phyloP scores from a whole-genome alignment of 805 yeast genomes.

The Candida golubevii region DNA sequence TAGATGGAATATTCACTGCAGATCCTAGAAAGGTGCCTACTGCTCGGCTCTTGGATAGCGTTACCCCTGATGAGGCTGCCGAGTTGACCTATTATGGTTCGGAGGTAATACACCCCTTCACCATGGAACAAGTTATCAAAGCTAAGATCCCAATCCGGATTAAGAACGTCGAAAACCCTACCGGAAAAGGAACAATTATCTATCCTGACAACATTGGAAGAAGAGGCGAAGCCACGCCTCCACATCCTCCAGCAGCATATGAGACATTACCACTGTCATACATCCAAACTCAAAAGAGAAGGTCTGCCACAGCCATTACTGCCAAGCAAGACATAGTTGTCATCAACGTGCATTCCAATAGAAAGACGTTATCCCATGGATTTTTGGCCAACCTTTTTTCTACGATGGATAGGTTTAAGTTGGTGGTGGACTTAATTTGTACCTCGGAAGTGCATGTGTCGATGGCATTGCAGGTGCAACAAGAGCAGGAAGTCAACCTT shows the following conservation, averaged over 20 bases:
- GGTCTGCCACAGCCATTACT: conserved; percentile 93
- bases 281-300: conserved; percentile 42
- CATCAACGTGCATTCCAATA: conserved; percentile 88
- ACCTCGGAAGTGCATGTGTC: conserved; percentile 98
- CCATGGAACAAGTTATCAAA: conserved; percentile 97
- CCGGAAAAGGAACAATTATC: conserved; percentile 89
- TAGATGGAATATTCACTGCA: conserved; percentile 97
- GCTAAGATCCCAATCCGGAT: conserved; percentile 96
- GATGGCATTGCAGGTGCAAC: conserved; percentile 86
- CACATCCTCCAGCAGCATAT: conserved; percentile 85
- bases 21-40: conserved; percentile 93
- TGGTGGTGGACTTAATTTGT: conserved; percentile 93
- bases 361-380: conserved; percentile 89
- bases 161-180: conserved; percentile 91
- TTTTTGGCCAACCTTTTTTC: conserved; percentile 88
- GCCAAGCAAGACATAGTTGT: conserved; percentile 91
- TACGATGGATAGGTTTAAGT: conserved; percentile 72
- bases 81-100: conserved; percentile 97
- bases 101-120: conserved; percentile 97
- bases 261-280: conserved; percentile 39
- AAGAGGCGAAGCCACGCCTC: conserved; percentile 87
- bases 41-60: conserved; percentile 79
- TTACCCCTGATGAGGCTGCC: conserved; percentile 98
- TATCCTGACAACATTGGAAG: conserved; percentile 87
- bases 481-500: conserved; percentile 58